A percentile compares a stretch with the other conserved stretches of the same genome.
These are phyloP conservation scores for Nidularia pulvinata DNA, from an alignment of 768 basidiomycete genomes.

Conservation along the genomic window DNA sequence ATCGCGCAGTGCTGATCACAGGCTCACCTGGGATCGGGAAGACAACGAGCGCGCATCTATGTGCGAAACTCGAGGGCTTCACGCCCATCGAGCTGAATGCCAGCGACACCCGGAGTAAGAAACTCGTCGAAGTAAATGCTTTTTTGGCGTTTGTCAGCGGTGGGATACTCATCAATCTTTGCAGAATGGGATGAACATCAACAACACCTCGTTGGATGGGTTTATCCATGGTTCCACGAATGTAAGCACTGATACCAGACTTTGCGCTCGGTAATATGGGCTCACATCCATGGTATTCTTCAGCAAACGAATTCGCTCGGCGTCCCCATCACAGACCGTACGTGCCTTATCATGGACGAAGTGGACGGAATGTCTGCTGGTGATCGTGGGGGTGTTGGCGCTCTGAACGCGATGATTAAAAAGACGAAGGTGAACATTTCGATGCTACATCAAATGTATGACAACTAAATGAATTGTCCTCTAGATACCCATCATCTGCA, in stretches of 20 bases:
- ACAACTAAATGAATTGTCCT: not conserved
- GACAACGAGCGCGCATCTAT: conserved; percentile 93
- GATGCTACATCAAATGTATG: not conserved
- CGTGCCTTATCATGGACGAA: conserved; percentile 98
- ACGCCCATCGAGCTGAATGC: conserved; percentile 97
- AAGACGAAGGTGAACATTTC: conserved; percentile 73
- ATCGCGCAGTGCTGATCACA: conserved; percentile 85
- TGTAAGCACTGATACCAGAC: conserved; percentile 24
- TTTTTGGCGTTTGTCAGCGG: not conserved
- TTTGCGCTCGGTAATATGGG: not conserved
- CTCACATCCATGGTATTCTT: not conserved
- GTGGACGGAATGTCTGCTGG: conserved; percentile 99
- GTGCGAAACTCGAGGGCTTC: conserved; percentile 88
- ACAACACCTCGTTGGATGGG: conserved; percentile 86
- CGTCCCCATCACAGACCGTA: conserved; percentile 72
- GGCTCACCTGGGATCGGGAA: conserved; percentile 98
- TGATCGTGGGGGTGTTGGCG: conserved; percentile 95
- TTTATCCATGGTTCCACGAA: conserved; percentile 62
- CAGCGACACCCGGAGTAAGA: conserved; percentile 94
- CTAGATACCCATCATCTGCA: conserved; percentile 96
- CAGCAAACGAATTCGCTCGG: conserved; percentile 65
- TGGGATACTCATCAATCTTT: not conserved
- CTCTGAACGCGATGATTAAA: conserved; percentile 88
- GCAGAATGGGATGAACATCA: conserved; percentile 88
- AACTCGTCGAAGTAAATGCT: conserved; percentile 81